phyloP scores from a whole-genome alignment of 164 flowering plant species.

The Nymphaea thermarum region DNA sequence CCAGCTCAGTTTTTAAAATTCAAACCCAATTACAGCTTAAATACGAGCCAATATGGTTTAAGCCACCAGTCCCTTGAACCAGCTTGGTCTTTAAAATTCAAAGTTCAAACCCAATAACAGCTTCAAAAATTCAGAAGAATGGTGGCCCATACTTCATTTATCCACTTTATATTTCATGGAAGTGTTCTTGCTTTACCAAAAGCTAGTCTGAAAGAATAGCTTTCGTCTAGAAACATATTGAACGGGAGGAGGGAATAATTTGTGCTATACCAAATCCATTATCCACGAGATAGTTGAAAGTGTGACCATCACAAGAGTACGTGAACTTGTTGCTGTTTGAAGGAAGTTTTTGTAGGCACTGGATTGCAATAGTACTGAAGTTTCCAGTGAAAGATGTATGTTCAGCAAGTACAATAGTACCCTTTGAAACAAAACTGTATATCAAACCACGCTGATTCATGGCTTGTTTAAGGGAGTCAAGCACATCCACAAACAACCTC shows the following conservation, averaged over 20 bases:
- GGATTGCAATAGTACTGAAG: conserved; percentile 92
- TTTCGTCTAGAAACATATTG: neutral
- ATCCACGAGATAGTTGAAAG: conserved; percentile 82
- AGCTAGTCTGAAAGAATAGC: no score
- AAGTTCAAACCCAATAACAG: no score
- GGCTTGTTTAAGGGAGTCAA: conserved; percentile 8
- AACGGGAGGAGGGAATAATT: neutral
- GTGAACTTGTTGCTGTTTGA: conserved; percentile 79
- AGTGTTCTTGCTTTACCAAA: no score
- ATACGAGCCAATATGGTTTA: no score
- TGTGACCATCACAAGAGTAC: conserved; percentile 86
- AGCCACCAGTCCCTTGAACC: no score
- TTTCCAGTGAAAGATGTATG: conserved; percentile 88
- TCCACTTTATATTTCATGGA: no score
- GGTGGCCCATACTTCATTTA: no score
- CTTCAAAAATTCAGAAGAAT: no score
- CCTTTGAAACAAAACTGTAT: conserved; percentile 95
- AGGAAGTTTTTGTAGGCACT: conserved; percentile 89
- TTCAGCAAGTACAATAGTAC: conserved; percentile 86
- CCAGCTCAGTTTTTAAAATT: no score
- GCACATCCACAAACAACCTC: neutral
- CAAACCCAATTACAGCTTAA: no score
- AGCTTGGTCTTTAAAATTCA: no score
- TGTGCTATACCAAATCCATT: conserved; percentile 57
- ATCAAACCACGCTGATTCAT: conserved; percentile 84